Conservation (phyloP, 345 rosid species). For the Atalantia buxifolia region DNA sequence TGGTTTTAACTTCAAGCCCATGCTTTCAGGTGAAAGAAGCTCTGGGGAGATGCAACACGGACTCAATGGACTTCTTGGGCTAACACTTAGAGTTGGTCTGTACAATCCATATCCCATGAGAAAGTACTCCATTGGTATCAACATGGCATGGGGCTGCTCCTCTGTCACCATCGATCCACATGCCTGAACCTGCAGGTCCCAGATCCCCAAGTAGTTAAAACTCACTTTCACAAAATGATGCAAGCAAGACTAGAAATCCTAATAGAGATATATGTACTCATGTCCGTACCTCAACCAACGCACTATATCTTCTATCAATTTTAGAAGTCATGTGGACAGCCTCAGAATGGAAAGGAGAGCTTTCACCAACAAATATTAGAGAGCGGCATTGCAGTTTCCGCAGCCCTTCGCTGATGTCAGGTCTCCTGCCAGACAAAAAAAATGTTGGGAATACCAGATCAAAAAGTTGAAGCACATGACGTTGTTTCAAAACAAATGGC, state of each 20-base stretch:
- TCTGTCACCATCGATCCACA: constrained; percentile 95
- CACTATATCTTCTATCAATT: constrained; percentile 73
- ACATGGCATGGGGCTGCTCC: constrained; percentile 98
- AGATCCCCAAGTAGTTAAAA: background rate
- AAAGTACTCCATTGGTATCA: constrained; percentile 90
- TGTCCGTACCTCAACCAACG: constrained; percentile 76
- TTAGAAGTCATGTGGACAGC: constrained; percentile 83
- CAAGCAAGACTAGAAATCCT: background rate
- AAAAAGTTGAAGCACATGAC: background rate
- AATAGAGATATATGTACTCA: background rate
- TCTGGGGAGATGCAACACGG: constrained; percentile 78
- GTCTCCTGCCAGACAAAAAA: constrained; percentile 58
- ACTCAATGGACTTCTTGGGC: constrained; percentile 93
- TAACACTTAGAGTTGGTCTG: constrained; percentile 65
- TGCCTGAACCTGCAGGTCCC: constrained; percentile 68
- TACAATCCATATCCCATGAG: constrained; percentile 77
- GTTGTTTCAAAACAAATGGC: background rate
- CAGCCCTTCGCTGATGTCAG: constrained; percentile 74
- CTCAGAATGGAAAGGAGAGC: constrained; percentile 80
- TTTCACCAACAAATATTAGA: constrained; percentile 83
- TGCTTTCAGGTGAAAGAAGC: constrained; percentile 96
- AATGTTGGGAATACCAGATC: background rate
- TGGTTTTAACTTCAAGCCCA: constrained; percentile 97
- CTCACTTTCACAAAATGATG: background rate
- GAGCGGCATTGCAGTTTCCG: constrained; percentile 73